A percentile compares a stretch with the other conserved stretches of the same genome.
These are phyloP conservation scores for Megacollybia marginata DNA, from an alignment of 768 basidiomycete species.

Conservation along the genomic window DNA sequence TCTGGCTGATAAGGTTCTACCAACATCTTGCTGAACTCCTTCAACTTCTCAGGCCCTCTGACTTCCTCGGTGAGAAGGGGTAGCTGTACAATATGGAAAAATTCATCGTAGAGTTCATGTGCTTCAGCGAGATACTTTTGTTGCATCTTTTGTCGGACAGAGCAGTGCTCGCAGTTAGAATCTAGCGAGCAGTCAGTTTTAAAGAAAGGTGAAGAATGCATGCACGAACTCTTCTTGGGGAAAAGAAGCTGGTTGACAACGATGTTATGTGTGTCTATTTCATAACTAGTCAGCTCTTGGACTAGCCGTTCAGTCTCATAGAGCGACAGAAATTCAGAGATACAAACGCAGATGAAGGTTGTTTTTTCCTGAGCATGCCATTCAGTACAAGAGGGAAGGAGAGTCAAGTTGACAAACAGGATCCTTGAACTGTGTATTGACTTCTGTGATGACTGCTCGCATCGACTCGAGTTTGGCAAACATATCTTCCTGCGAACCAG, in stretches of 20 bases:
- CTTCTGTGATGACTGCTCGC: slow-evolving; percentile 95
- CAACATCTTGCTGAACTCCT: slow-evolving; percentile 89
- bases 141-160: slow-evolving; percentile 93
- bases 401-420: slow-evolving; percentile 49
- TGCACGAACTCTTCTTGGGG: slow-evolving; percentile 75
- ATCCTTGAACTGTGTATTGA: slow-evolving; percentile 99
- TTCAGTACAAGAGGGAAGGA: not conserved
- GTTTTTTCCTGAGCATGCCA: slow-evolving; percentile 80
- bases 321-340: slow-evolving; percentile 95
- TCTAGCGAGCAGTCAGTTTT: slow-evolving; percentile 31
- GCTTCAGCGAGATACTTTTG: slow-evolving; percentile 96
- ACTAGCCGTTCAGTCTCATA: slow-evolving; percentile 99
- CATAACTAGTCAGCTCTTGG: slow-evolving; percentile 89
- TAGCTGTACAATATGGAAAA: slow-evolving; percentile 94
- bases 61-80: slow-evolving; percentile 97
- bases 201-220: not conserved
- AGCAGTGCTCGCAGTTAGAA: slow-evolving; percentile 93
- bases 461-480: slow-evolving; percentile 97
- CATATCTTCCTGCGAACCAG: slow-evolving; percentile 93
- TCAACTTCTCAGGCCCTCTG: slow-evolving; percentile 87
- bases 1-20: slow-evolving; percentile 54
- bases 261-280: slow-evolving; percentile 98
- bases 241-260: slow-evolving; percentile 97
- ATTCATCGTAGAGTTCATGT: slow-evolving; percentile 86
- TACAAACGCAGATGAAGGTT: slow-evolving; percentile 97